Base-by-base conservation (phyloP, 129 eudicot genomes). In the Lactuca saligna region DNA sequence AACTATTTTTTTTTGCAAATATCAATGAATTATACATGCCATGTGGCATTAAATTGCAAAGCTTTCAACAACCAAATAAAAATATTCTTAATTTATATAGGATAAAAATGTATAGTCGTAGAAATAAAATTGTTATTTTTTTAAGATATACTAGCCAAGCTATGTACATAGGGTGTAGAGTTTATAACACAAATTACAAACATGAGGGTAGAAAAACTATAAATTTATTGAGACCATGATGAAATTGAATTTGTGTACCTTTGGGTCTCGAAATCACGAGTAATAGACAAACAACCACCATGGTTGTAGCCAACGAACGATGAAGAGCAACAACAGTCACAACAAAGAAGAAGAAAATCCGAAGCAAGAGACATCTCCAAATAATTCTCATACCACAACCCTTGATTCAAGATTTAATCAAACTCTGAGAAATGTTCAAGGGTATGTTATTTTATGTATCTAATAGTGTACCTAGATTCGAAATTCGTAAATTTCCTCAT, bases 391-490 rank as follows among this genome's bases (percentile, higher is more conserved):
- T 31, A 58, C 66, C 61, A 68, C 86, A 57, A 71, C 71, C 83
- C 81, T 83, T 16, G 97, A 91, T 87, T 91, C 97, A 76, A 83
- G 97, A 85, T 91, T 91, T 82, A 91, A 91, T 65, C 97, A 91
- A 80, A 91, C 96, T 55, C 95, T 91, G 54, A 71, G 87, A 66
- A 91, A 80, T 87, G 95, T 91, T 84, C 90, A 87, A 79, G 95
- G 95, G 94, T 87, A 81, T 59, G 63, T 35, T 48, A 37, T 25
- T 15, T 59, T 49, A 44, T 34, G 38, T 16, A 8, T 65, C 60
- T 65, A 31, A 65, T 75, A 25, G 15, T 32, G 14, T 66, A 57
- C 75, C 69, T 63, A 61, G 57, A 68, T 76, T 66, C 64, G 16
- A 68, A 68, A 51, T 60, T 51, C 37, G 2, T 66, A 61, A 15